These are phyloP conservation scores for Macrophomina tecta DNA, from an alignment of 2,329 filamentous ascomycete species.

Conservation along the genomic window DNA sequence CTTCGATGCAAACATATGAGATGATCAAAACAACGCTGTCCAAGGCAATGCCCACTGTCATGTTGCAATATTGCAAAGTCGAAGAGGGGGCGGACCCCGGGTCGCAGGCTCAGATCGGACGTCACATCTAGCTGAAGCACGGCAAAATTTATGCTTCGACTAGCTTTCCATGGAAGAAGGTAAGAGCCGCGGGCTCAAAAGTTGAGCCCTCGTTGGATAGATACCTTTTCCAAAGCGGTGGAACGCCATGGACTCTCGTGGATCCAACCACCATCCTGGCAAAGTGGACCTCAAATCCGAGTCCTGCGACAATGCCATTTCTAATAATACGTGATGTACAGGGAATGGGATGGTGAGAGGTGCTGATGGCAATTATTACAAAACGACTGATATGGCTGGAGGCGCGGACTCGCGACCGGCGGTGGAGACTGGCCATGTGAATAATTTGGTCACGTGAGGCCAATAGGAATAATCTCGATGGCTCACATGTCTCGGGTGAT, in stretches of 20 bases:
- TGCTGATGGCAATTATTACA: neutral
- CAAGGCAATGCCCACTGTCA: neutral
- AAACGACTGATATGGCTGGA: too few relatives aligned
- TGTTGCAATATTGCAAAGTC: neutral
- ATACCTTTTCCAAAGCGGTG: neutral
- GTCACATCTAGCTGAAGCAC: neutral
- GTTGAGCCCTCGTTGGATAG: neutral
- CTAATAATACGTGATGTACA: neutral
- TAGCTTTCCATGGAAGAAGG: neutral
- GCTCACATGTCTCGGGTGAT: slow-evolving; percentile 15
- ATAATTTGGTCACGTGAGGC: neutral
- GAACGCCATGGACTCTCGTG: neutral
- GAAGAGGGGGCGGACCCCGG: neutral
- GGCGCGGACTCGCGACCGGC: neutral
- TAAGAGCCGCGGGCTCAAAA: neutral
- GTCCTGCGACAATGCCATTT: neutral
- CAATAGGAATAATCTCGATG: neutral
- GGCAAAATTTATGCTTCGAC: neutral
- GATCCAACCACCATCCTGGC: neutral
- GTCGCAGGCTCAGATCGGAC: neutral
- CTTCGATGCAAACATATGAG: too few relatives aligned
- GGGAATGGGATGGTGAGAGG: neutral
- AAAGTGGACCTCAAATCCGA: neutral
- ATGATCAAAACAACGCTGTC: too few relatives aligned
- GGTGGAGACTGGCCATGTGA: neutral